Base-by-base conservation (phyloP, 345 rosid species). In the Moricandia moricandioides region DNA sequence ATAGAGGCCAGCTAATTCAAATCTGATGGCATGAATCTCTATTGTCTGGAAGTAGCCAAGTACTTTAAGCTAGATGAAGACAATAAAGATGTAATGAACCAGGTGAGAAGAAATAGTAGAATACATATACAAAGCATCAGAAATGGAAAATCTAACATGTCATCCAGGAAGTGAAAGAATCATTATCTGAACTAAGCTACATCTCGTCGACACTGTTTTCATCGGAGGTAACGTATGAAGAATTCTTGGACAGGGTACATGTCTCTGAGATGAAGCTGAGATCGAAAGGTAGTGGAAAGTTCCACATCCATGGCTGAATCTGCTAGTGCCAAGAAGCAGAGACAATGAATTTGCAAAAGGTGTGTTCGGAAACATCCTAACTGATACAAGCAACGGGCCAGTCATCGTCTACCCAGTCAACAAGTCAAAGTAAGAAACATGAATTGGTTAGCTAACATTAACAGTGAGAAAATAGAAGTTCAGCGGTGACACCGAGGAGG, bases 251-350 rank as follows among this genome's bases (percentile, higher is more conserved):
- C 78, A 87, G 98, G 76, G 98, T 94, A 69, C 96, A 91, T 64
- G 83, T 82, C 39, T 91, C 97, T 0, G 98, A 94, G 88, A 75
- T 88, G 52, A 90, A 89, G 68, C 83, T 94, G 18, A 71, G 91
- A 74, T 82, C 95, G 12, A 90, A 88, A 79, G 98, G 66, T 83
- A 91, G 64, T 94, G 96, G 98, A 96, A 91, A 79, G 91, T 94
- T 70, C 98, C 98, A 4, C 97, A 93, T 77, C 98, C 97, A 72
- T 94, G 98, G 98, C 93, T 94, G 60, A 94, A 94, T 81, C 98
- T 94, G 54, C 87, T 91, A 26, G 82, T 94, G n/a, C 97, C 98
- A 27, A 81, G 82, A 80, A 89, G 95, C 84, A 87, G 70, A 74
- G 79, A 89, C 51, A 78, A 84, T 8, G 80, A 65, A 4, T 94